phyloP scores from a whole-genome alignment of 2,329 filamentous ascomycete species.

The Stemphylium beticola region DNA sequence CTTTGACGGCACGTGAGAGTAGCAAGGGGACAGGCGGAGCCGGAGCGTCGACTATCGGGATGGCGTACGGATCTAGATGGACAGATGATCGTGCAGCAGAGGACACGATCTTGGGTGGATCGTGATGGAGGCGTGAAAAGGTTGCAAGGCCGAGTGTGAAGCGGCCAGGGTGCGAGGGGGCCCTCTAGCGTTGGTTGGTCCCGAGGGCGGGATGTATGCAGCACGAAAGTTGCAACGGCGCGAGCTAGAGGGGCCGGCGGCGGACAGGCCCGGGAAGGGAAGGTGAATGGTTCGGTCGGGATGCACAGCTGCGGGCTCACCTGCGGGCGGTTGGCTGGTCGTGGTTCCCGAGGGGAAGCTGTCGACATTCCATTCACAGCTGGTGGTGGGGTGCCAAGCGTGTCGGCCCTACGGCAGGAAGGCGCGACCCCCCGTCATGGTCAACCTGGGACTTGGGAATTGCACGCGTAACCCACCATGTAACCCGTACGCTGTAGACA shows the following conservation, averaged over 20 bases:
- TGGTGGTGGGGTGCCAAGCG: constrained; percentile 22
- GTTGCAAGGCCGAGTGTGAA: neutral
- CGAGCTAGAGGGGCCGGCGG: neutral
- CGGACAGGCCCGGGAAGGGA: neutral
- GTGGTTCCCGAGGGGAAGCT: neutral
- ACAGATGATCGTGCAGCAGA: constrained; percentile 8
- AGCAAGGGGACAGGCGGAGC: neutral
- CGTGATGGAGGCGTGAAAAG: neutral
- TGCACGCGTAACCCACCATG: constrained; percentile 13
- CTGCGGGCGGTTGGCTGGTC: neutral
- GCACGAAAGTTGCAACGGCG: neutral
- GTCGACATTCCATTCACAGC: neutral
- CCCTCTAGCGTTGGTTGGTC: neutral
- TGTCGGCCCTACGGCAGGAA: constrained; percentile 11
- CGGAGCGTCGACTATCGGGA: neutral
- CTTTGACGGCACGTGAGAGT: neutral
- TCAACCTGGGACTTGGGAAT: constrained; percentile 15
- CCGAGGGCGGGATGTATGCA: neutral
- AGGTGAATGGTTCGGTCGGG: neutral
- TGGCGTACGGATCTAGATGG: constrained; percentile 1
- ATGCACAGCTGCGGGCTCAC: constrained; percentile 1
- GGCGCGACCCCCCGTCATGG: constrained; percentile 23
- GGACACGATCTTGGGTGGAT: constrained; percentile 1
- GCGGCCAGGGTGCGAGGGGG: neutral
- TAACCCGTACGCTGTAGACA: constrained; percentile 8